Percentiles rank a stretch among this genome's conserved stretches.
phyloP scores from a whole-genome alignment of 2,329 filamentous ascomycete species.

The Aspergillus hortae region DNA sequence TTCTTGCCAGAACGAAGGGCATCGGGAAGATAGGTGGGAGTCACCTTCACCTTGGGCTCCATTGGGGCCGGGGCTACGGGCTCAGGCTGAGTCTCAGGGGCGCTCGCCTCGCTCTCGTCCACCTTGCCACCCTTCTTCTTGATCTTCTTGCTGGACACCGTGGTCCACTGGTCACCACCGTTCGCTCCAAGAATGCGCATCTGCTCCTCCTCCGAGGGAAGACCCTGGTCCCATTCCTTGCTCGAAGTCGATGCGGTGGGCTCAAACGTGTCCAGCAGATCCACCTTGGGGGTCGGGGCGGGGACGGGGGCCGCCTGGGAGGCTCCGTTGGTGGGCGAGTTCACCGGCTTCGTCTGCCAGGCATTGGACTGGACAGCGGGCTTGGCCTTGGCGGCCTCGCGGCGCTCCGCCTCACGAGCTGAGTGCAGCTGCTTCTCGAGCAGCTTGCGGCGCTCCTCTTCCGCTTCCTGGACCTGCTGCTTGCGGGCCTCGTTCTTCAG shows the following conservation, averaged over 20 bases:
- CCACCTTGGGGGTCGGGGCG: constrained; percentile 17
- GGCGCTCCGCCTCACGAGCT: constrained; percentile 79
- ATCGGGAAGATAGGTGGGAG: constrained; percentile 32
- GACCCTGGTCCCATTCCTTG: constrained; percentile 44
- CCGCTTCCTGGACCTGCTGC: constrained; percentile 68
- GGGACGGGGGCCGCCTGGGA: constrained; percentile 15
- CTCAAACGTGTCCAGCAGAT: constrained; percentile 45
- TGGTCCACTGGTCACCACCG: constrained; percentile 57
- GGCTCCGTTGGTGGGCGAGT: constrained; percentile 17
- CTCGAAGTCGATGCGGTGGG: constrained; percentile 13
- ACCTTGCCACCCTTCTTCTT: constrained; percentile 45
- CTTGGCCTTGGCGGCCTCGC: constrained; percentile 57
- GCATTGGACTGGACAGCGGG: constrained; percentile 46
- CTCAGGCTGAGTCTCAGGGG: constrained; percentile 30
- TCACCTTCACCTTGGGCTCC: constrained; percentile 34
- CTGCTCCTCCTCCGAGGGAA: constrained; percentile 61
- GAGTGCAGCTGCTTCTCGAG: constrained; percentile 79
- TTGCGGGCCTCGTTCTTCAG: constrained; percentile 83
- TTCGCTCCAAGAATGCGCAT: constrained; percentile 49
- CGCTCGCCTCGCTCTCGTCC: constrained; percentile 45
- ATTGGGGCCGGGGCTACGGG: constrained; percentile 21
- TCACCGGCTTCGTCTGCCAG: constrained; percentile 48
- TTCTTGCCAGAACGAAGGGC: constrained; percentile 31
- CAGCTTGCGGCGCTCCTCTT: constrained; percentile 70
- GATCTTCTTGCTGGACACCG: constrained; percentile 58